Percentiles rank a stretch among this genome's conserved stretches.
phyloP scores from a whole-genome alignment of 257 asterid genomes.

The Solanum sitiens region DNA sequence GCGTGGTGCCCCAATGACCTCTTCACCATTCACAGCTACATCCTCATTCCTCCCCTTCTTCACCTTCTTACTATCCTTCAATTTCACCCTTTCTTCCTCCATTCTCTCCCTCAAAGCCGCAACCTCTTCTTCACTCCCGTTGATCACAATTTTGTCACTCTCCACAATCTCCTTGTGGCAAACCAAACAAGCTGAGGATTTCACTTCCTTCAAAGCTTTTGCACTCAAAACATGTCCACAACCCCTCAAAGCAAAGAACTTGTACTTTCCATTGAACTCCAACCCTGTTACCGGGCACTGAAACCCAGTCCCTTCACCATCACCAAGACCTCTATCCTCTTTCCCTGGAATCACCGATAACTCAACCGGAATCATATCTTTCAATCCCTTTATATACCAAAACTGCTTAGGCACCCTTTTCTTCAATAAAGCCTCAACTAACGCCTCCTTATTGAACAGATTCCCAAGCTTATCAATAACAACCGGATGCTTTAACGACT shows the following conservation, averaged over 20 bases:
- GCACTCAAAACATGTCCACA: conserved; percentile 93
- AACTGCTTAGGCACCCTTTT: conserved; percentile 77
- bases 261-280: conserved; percentile 76
- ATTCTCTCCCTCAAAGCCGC: conserved; percentile 57
- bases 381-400: conserved; percentile 77
- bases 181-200: conserved; percentile 60
- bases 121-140: conserved; percentile 87
- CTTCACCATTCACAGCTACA: conserved; percentile 14
- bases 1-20: conserved; percentile 15
- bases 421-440: conserved; percentile 76
- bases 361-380: conserved; percentile 78
- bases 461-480: conserved; percentile 79
- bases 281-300: conserved; percentile 76
- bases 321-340: conserved; percentile 15
- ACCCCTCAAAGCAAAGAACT: conserved; percentile 45
- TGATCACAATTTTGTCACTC: conserved; percentile 63
- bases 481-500: conserved; percentile 68
- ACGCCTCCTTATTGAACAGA: conserved; percentile 79
- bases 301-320: conserved; percentile 21
- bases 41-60: not conserved
- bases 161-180: conserved; percentile 66
- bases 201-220: conserved; percentile 84
- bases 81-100: conserved; percentile 42
- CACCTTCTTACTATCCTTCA: conserved; percentile 38
- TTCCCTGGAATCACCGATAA: conserved; percentile 38